A percentile compares a stretch with the other conserved stretches of the same genome.
phyloP scores from a whole-genome alignment of 139 green algal species.

The Micractinium sp. region DNA sequence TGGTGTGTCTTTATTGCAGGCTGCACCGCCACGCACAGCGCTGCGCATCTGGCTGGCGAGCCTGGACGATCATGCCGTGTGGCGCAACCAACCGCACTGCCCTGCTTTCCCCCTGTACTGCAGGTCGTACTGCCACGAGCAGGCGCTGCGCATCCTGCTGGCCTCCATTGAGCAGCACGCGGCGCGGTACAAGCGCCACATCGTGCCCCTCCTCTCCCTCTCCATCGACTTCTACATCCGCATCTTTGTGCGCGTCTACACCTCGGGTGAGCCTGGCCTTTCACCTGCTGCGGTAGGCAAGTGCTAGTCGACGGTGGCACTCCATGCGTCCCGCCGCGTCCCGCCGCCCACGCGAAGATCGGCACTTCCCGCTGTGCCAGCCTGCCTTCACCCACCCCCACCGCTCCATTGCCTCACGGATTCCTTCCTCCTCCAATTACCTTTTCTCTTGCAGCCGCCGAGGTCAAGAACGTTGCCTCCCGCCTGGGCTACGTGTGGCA shows the following conservation, averaged over 20 bases:
- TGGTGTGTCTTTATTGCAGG: neutral
- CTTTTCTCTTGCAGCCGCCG: slow-evolving; percentile 39
- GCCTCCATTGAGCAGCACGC: slow-evolving; percentile 84
- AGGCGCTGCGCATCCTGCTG: slow-evolving; percentile 94
- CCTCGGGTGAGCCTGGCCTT: slow-evolving; percentile 54
- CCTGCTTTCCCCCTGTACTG: slow-evolving; percentile 71
- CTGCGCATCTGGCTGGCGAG: neutral
- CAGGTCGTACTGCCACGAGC: slow-evolving; percentile 94
- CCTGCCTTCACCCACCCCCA: too few relatives aligned
- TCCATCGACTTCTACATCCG: slow-evolving; percentile 98
- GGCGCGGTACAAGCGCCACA: slow-evolving; percentile 91
- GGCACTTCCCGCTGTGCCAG: too few relatives aligned
- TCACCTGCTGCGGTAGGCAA: too few relatives aligned
- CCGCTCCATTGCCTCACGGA: neutral
- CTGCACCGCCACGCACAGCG: neutral
- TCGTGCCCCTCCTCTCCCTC: slow-evolving; percentile 90
- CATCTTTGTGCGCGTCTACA: slow-evolving; percentile 94
- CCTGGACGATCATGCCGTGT: slow-evolving; percentile 48
- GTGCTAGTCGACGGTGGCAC: too few relatives aligned
- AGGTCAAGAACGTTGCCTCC: slow-evolving; percentile 74
- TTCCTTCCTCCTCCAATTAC: neutral
- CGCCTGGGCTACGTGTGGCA: slow-evolving; percentile 95
- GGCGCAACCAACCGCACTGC: too few relatives aligned
- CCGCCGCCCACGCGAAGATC: too few relatives aligned
- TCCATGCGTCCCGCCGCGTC: too few relatives aligned